phyloP scores from a whole-genome alignment of 192 early-diverging fungal species.

The Funneliformis geosporum region DNA sequence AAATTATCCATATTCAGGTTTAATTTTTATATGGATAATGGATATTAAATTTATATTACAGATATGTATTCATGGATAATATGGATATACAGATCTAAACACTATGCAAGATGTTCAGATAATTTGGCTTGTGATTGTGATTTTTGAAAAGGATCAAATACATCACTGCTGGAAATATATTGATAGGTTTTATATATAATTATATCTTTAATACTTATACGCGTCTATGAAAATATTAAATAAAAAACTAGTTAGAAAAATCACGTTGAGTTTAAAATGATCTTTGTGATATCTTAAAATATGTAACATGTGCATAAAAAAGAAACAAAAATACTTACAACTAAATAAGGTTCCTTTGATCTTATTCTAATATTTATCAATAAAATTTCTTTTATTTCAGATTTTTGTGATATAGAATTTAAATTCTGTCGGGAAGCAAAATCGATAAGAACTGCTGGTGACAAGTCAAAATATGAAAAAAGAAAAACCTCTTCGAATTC shows the following conservation, averaged over 20 bases:
- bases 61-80: no score
- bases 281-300: no score
- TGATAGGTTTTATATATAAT: constrained; percentile 69
- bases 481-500: constrained; percentile 58
- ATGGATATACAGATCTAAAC: no score
- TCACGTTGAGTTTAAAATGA: neutral
- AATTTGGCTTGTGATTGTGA: constrained; percentile 32
- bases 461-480: constrained; percentile 59
- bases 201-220: constrained; percentile 66
- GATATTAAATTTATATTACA: no score
- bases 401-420: constrained; percentile 40
- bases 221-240: constrained; percentile 58
- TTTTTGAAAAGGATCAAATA: constrained; percentile 19
- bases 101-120: constrained; percentile 52
- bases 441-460: constrained; percentile 59
- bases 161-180: constrained; percentile 46
- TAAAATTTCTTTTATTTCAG: constrained; percentile 69
- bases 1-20: no score
- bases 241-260: neutral
- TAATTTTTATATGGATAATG: no score
- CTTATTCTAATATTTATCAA: constrained; percentile 65
- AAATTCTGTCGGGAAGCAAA: constrained; percentile 41
- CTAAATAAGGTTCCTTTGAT: constrained; percentile 63
- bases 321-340: constrained; percentile 52
- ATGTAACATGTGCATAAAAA: neutral